phyloP scores from a whole-genome alignment of 2,329 filamentous ascomycete species.

The Trichoderma cornu-damae region DNA sequence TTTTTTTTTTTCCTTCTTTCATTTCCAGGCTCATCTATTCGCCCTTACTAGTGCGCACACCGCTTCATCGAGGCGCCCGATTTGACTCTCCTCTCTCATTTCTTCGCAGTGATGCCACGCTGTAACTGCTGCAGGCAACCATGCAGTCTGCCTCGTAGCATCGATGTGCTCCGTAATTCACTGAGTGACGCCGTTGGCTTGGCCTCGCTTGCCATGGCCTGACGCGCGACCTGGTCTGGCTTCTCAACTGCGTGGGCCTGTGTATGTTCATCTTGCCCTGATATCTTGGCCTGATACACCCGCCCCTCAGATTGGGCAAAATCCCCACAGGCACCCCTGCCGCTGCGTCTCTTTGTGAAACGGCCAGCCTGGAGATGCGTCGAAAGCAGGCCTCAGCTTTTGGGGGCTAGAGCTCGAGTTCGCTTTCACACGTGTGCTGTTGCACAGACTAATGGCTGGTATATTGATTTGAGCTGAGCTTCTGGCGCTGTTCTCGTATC shows the following conservation, averaged over 20 bases:
- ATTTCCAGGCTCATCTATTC: background rate
- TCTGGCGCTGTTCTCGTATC: background rate
- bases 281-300: background rate
- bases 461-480: background rate
- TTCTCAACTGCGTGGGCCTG: background rate
- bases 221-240: background rate
- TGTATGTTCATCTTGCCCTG: background rate
- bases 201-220: background rate
- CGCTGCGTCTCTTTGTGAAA: constrained; percentile 7
- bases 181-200: constrained; percentile 1
- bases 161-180: no score
- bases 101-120: background rate
- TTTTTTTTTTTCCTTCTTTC: background rate
- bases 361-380: background rate
- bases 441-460: background rate
- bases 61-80: background rate
- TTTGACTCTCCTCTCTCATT: background rate
- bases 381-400: background rate
- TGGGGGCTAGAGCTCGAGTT: background rate
- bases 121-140: background rate
- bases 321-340: constrained; percentile 6
- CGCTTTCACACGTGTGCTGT: background rate
- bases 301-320: background rate
- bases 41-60: background rate
- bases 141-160: no score